Percentiles rank a stretch among this genome's conserved stretches.
Conservation (phyloP, 2,329 filamentous ascomycete genomes). For the Fusarium torreyae region DNA sequence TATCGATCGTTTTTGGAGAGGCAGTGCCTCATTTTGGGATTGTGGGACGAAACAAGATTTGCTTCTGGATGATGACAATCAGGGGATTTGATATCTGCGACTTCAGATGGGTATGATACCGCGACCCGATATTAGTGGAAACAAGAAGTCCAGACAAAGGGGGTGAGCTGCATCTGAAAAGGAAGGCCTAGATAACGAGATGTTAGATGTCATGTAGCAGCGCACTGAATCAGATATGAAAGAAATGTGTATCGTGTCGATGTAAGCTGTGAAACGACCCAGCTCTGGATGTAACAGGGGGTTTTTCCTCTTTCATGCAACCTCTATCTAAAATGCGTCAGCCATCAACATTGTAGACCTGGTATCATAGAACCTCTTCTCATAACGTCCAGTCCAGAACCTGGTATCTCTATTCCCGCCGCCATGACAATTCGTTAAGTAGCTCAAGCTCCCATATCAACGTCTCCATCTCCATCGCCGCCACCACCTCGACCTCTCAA, state of each 20-base stretch:
- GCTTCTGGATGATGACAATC: conserved; percentile 25
- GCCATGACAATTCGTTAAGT: conserved; percentile 10
- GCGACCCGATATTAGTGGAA: background rate
- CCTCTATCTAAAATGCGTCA: conserved; percentile 10
- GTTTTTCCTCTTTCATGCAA: background rate
- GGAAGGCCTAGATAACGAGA: conserved; percentile 10
- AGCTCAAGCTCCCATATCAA: conserved; percentile 58
- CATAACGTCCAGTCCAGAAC: conserved; percentile 9
- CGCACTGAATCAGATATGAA: conserved; percentile 27
- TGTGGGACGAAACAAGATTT: conserved; percentile 16
- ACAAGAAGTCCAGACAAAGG: conserved; percentile 1
- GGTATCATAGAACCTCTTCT: conserved; percentile 24
- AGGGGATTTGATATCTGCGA: background rate
- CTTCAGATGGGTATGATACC: background rate
- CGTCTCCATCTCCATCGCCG: conserved; percentile 56
- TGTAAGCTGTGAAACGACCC: background rate
- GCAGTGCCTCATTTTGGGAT: conserved; percentile 28
- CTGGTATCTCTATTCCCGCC: conserved; percentile 24
- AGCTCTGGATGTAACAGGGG: background rate
- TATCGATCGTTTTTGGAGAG: conserved; percentile 21
- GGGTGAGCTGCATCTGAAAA: background rate
- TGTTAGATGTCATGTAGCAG: conserved; percentile 38
- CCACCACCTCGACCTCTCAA: conserved; percentile 51
- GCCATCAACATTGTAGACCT: conserved; percentile 3
- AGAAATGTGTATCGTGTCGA: background rate